These are phyloP conservation scores for Monosporascus sp. DNA, from an alignment of 2,329 filamentous ascomycete species.

Conservation along the genomic window DNA sequence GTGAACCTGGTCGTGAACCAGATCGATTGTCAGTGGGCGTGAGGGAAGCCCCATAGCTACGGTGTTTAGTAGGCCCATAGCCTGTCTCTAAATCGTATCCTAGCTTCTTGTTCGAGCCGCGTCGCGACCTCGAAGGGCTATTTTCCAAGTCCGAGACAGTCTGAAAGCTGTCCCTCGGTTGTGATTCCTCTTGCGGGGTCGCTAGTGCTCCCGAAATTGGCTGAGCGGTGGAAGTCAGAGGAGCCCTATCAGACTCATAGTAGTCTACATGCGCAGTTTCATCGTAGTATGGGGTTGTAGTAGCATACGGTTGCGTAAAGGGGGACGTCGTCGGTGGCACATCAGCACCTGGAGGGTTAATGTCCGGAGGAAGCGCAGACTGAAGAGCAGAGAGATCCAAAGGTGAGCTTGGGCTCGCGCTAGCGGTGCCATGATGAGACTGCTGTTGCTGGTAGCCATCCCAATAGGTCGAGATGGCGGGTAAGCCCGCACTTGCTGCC, in stretches of 20 bases:
- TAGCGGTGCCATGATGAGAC: constrained; percentile 29
- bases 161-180: constrained; percentile 51
- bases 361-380: constrained; percentile 49
- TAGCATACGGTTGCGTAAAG: constrained; percentile 25
- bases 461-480: constrained; percentile 49
- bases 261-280: constrained; percentile 34
- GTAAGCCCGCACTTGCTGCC: constrained; percentile 28
- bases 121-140: constrained; percentile 43
- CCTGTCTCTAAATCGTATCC: constrained; percentile 55
- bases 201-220: constrained; percentile 48
- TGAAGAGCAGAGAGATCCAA: constrained; percentile 50
- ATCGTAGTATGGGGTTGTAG: constrained; percentile 37
- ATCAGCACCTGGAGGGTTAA: constrained; percentile 29
- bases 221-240: constrained; percentile 50
- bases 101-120: constrained; percentile 45
- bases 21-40: constrained; percentile 46
- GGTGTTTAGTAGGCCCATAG: constrained; percentile 42
- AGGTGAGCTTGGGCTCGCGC: constrained; percentile 39
- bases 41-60: constrained; percentile 53
- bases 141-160: constrained; percentile 49
- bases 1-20: constrained; percentile 53
- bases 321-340: constrained; percentile 20
- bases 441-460: constrained; percentile 40
- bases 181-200: constrained; percentile 34
- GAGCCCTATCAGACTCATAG: constrained; percentile 53